Conservation (phyloP, 768 basidiomycete genomes). For the Mycena polygramma region DNA sequence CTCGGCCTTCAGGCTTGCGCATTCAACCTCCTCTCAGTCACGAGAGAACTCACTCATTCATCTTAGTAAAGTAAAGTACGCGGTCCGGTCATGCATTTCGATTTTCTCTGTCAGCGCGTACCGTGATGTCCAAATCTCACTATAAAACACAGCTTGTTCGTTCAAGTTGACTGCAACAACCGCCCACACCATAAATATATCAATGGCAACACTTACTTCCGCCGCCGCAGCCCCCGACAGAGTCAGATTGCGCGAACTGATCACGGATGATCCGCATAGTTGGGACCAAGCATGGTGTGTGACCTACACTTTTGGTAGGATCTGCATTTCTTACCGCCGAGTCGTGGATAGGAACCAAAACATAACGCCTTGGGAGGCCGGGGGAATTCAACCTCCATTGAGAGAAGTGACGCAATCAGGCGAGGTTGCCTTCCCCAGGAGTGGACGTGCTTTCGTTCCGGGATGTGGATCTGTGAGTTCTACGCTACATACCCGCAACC, state of each 20-base stretch:
- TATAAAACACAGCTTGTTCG: background rate
- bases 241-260: constrained; percentile 24
- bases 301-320: background rate
- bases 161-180: background rate
- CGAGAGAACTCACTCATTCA: background rate
- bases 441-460: constrained; percentile 62
- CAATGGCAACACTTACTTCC: background rate
- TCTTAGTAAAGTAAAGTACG: too few species aligned
- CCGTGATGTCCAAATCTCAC: background rate
- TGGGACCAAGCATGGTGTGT: constrained; percentile 39
- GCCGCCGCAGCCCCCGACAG: background rate
- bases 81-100: background rate
- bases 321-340: background rate
- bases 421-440: constrained; percentile 57
- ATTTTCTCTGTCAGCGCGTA: constrained; percentile 13
- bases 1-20: too few species aligned
- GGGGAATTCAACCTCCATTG: constrained; percentile 68
- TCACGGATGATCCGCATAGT: constrained; percentile 37
- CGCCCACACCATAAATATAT: too few species aligned
- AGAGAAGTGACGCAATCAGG: constrained; percentile 62
- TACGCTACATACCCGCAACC: background rate
- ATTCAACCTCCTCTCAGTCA: background rate
- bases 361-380: constrained; percentile 75
- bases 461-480: constrained; percentile 66
- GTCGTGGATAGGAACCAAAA: constrained; percentile 17